Base-by-base conservation (phyloP, 306 rosid species). In the Gastrolobium bilobum region DNA sequence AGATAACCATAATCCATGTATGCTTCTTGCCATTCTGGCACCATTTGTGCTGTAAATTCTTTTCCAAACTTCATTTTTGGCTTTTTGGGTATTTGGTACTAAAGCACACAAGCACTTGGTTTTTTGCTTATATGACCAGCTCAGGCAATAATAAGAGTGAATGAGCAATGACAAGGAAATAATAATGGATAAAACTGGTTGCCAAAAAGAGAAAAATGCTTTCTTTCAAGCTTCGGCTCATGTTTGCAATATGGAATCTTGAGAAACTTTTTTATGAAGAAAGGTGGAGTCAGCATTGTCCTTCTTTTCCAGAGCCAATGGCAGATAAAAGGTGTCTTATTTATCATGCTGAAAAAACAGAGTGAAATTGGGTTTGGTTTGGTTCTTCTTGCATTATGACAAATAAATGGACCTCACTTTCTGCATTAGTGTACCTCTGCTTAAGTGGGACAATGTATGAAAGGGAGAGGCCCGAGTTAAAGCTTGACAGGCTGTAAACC, bases 1-100 rank as follows among this genome's bases (percentile, higher is more conserved):
- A 90, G 77, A 58, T 68, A 37, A 53, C 59, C 60, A 61, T 90
- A 92, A 38, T 90, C 78, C 91, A 88, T 88, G 91, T 92, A 92
- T 5, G 97, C 97, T 50, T 81, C 84, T 14, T 84, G 86, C 97
- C 97, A 92, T 75, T 92, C 97, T 14, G 93, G 91, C 82, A 90
- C 94, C 89, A 90, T 76, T 75, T 90, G 97, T 26, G 88, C 39
- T 1, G 26, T 63, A n/a, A 87, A 88, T 69, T 92, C 90, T 84
- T 88, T 88, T 47, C 97, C 93, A 71, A 92, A 92, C 88, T 92
- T 92, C 97, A 88, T 71, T 60, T 79, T 73, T 7, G 26, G 54
- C 51, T 38, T 60, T 44, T 54, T 4, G 2, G 73, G 15, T 67
- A 11, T 26, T 30, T 33, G 44, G n/a, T 8, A 4, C 4, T 4